Evolutionary conservation across 176 grass and related monocot genomes (phyloP).

Genomic region (Pontederia crassipes): DNA sequence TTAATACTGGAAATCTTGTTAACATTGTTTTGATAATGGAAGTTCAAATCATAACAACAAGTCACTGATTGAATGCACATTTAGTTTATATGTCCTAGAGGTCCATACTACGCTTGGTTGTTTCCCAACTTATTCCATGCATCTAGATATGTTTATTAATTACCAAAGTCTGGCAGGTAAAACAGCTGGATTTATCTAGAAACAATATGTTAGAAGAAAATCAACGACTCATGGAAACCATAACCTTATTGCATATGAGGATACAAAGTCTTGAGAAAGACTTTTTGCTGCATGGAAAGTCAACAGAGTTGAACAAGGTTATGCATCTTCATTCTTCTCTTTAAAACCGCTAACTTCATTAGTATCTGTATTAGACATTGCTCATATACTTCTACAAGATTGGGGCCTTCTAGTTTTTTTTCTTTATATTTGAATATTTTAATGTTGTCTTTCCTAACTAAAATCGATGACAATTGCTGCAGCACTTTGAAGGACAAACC

Average conservation of each 20-base stretch:
- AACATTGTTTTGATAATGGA: no score
- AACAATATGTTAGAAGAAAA: conserved; percentile 42
- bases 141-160: conserved; percentile 25
- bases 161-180: conserved; percentile 85
- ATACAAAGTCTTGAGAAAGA: conserved; percentile 54
- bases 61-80: no score
- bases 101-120: not conserved
- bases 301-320: conserved; percentile 25
- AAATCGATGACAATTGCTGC: not conserved
- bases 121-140: not conserved
- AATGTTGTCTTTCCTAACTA: not conserved
- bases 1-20: no score
- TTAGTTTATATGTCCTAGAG: conserved; percentile 10
- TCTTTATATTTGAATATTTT: no score
- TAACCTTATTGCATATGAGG: conserved; percentile 47
- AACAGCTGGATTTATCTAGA: conserved; percentile 51
- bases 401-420: no score
- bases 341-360: no score
- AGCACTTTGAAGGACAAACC: not conserved
- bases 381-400: no score
- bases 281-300: conserved; percentile 27
- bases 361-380: no score
- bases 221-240: conserved; percentile 35
- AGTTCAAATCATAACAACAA: no score
- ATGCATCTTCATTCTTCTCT: not conserved